phyloP scores from a whole-genome alignment of 768 basidiomycete genomes.

The Xerocomellus dryophilus region DNA sequence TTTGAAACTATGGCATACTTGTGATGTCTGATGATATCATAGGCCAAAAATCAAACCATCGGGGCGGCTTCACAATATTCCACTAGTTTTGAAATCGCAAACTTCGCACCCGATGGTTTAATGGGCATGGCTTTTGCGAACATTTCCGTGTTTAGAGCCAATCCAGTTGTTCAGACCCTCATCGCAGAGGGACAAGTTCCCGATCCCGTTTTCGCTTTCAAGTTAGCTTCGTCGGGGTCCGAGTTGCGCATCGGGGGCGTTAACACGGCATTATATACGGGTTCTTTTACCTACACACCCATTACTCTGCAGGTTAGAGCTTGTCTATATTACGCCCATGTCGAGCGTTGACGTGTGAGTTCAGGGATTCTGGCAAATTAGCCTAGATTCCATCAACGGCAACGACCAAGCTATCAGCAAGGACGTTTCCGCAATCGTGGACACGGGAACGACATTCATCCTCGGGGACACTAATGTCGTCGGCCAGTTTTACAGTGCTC shows the following conservation, averaged over 20 bases:
- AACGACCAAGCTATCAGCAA: constrained; percentile 19
- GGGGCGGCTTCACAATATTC: constrained; percentile 25
- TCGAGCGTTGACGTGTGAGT: not conserved
- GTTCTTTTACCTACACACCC: constrained; percentile 36
- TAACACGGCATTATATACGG: constrained; percentile 38
- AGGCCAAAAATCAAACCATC: constrained; percentile 24
- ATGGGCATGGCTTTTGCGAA: constrained; percentile 44
- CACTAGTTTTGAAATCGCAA: constrained; percentile 4
- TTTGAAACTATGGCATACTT: not conserved
- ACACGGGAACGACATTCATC: constrained; percentile 48
- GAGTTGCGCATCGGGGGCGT: constrained; percentile 43
- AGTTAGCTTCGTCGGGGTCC: constrained; percentile 34
- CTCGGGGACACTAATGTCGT: constrained; percentile 42
- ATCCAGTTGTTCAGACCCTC: constrained; percentile 44
- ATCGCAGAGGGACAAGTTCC: constrained; percentile 35
- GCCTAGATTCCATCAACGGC: constrained; percentile 15
- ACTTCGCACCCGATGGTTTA: constrained; percentile 30
- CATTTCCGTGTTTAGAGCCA: constrained; percentile 35
- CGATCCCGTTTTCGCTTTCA: constrained; percentile 37
- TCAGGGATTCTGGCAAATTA: constrained; percentile 27
- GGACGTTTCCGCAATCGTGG: constrained; percentile 35
- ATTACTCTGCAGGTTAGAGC: constrained; percentile 31
- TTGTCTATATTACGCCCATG: not conserved
- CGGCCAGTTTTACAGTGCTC: constrained; percentile 26
- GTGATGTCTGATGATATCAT: constrained; percentile 9